Conservation (phyloP, 306 rosid species). For the Mimosa bimucronata region DNA sequence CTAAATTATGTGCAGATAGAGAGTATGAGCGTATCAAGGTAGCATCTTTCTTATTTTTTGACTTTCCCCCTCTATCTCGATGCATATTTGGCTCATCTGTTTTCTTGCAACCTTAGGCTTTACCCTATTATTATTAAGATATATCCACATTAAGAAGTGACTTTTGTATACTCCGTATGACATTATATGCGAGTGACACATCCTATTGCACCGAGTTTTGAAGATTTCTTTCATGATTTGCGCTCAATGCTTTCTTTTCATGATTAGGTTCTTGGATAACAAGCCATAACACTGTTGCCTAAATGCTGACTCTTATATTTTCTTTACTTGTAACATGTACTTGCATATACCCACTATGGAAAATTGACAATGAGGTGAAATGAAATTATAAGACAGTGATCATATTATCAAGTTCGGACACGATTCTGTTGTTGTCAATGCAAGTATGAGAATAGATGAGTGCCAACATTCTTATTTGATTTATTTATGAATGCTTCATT, state of each 20-base stretch:
- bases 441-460: background rate
- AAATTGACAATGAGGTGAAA: conserved; percentile 17
- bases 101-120: conserved; percentile 27
- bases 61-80: background rate
- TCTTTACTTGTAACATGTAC: conserved; percentile 9
- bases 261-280: conserved; percentile 19
- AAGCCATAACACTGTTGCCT: background rate
- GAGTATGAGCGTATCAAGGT: conserved; percentile 97
- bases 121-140: background rate
- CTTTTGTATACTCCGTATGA: conserved; percentile 2
- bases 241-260: conserved; percentile 13
- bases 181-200: background rate
- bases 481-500: conserved; percentile 27
- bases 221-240: conserved; percentile 12
- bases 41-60: conserved; percentile 29
- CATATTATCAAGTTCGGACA: conserved; percentile 9
- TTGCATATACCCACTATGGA: conserved; percentile 7
- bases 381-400: conserved; percentile 23
- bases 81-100: conserved; percentile 8
- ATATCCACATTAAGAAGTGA: conserved; percentile 15
- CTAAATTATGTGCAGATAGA: conserved; percentile 76
- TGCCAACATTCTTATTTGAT: background rate
- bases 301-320: conserved; percentile 16
- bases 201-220: background rate
- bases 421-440: conserved; percentile 17